Evolutionary conservation across 164 flowering plant genomes (phyloP).

Genomic region (Paratinospora sagittata): DNA sequence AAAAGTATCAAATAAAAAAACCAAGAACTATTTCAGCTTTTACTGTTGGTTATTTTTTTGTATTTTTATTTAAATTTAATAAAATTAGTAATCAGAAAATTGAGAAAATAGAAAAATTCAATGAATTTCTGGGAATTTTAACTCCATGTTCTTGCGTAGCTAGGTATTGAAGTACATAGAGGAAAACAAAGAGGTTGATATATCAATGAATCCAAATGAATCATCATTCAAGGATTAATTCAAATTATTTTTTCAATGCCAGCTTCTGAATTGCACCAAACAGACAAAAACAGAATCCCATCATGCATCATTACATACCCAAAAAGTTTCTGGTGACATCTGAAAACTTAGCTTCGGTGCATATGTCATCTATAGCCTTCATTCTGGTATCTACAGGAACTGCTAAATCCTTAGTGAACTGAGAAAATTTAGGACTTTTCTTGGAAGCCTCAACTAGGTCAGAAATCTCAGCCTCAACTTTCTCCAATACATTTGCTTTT

Average conservation of each 20-base stretch:
- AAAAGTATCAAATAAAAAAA: too few relatives aligned
- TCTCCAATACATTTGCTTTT: conserved; percentile 59
- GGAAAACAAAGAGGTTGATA: not conserved
- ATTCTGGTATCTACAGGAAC: conserved; percentile 6
- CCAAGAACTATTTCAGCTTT: too few relatives aligned
- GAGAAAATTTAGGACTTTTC: conserved; percentile 52
- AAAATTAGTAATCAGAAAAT: too few relatives aligned
- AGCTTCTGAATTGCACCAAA: not conserved
- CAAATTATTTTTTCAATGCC: not conserved
- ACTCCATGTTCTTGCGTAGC: not conserved
- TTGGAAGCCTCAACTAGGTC: conserved; percentile 61
- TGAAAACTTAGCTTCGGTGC: conserved; percentile 54
- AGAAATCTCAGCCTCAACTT: conserved; percentile 71
- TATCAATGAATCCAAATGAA: not conserved
- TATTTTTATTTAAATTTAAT: too few relatives aligned
- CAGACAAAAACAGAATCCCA: not conserved
- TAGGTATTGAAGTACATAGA: not conserved
- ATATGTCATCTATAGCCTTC: conserved; percentile 56
- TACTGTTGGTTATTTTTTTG: too few relatives aligned
- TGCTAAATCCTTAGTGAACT: conserved; percentile 34
- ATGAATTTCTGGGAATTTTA: not conserved
- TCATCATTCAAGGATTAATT: not conserved
- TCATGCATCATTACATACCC: conserved; percentile 34
- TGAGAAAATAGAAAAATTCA: not conserved
- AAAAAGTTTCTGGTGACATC: conserved; percentile 69